Evolutionary conservation across 148 eudicot species (phyloP), one percentile per base, ranked within the genome.

Genomic region (Nyssa sinensis): DNA sequence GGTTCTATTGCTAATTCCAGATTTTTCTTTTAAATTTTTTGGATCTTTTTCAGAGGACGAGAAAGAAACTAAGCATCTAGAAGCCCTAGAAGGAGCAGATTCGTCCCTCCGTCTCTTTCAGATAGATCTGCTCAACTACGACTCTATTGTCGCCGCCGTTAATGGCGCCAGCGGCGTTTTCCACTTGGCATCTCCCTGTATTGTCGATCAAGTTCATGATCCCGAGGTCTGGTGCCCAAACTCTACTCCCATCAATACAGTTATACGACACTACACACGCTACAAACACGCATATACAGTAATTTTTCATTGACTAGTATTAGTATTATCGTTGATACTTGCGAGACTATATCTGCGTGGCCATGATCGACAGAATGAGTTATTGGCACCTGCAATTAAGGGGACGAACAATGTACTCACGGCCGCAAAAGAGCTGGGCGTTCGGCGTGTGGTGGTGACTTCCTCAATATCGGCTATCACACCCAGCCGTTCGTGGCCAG

Each of bases 131-230:
- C 98, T 95, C 25, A 62, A 89, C 55, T 89, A 87, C 61, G 93
- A 83, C 29, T 89, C 98, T 63, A 88, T 95, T 10, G n/a, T 75
- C 13, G 76, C 88, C 13, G 90, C 93, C 16, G 63, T 95, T 2
- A 66, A 65, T 1, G 96, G 86, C 21, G 67, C 88, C 9, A 24
- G 66, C 23, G 98, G 98, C 8, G 96, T 94, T 64, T 88, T 94
- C 67, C 98, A 94, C 74, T 61, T 94, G 9, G 98, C 98, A 32
- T 88, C 97, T 28, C 98, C 97, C 12, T 86, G 90, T 72, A 90
- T 79, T 24, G 86, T 89, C 29, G 88, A 88, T 67, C 33, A 79
- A 74, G 91, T 91, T 64, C 75, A 75, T 14, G 91, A 93, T 61
- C 96, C 96, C 25, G 80, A 93, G 94, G 96, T 91, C 14, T n/a